Evolutionary conservation across 768 basidiomycete genomes (phyloP).

Genomic region (Panus rudis): DNA sequence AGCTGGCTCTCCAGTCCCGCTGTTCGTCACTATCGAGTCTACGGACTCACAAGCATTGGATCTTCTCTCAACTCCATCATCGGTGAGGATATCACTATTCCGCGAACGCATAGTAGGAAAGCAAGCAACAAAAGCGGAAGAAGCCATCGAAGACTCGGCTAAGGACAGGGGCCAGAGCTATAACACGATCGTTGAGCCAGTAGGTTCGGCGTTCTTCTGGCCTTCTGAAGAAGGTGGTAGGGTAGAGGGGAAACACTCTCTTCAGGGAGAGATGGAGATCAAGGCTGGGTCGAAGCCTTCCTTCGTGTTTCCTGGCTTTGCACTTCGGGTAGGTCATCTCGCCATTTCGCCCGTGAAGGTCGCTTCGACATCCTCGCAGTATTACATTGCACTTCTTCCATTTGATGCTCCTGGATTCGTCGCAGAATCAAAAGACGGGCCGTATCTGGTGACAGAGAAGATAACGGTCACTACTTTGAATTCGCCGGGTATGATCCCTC

Average conservation of each 20-base stretch:
- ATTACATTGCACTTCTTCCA: conserved; percentile 36
- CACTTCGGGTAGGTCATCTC: conserved; percentile 35
- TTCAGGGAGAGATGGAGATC: conserved; percentile 49
- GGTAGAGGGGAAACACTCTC: conserved; percentile 25
- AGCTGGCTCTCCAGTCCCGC: conserved; percentile 43
- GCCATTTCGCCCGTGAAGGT: conserved; percentile 1
- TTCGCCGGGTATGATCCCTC: conserved; percentile 31
- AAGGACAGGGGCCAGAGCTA: conserved; percentile 39
- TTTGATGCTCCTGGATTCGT: conserved; percentile 39
- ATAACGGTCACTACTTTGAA: conserved; percentile 35
- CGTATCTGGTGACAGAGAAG: conserved; percentile 30
- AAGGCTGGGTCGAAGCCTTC: conserved; percentile 36
- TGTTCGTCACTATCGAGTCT: conserved; percentile 39
- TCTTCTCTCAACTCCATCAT: conserved; percentile 34
- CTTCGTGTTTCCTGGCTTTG: conserved; percentile 38
- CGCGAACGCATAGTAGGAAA: conserved; percentile 43
- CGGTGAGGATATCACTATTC: conserved; percentile 35
- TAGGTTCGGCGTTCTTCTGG: conserved; percentile 47
- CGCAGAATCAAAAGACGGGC: conserved; percentile 16
- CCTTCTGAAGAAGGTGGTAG: conserved; percentile 27
- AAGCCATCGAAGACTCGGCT: too few species aligned
- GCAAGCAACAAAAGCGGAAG: conserved; percentile 35
- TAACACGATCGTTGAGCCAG: conserved; percentile 37
- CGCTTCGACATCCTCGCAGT: conserved; percentile 25
- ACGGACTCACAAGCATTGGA: conserved; percentile 44